Base-by-base conservation (phyloP, 2,329 filamentous ascomycete species). In the Xylariaceae sp. region DNA sequence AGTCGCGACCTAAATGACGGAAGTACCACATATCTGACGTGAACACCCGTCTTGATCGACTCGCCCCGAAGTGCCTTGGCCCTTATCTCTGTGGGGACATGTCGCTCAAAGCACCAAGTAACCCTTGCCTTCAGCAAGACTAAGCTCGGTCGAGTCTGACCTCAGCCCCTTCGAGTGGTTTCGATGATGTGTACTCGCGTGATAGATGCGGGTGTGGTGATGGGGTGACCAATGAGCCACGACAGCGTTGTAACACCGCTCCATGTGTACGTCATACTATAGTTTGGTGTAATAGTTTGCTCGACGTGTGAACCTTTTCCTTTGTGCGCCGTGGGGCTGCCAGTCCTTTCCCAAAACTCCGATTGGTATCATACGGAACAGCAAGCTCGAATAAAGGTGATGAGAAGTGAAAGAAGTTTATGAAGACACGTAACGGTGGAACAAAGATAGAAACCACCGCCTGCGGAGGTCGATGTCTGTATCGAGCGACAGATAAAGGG, bases 301-400 rank as follows among this genome's bases (percentile, higher is more conserved):
- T 36, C 48, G 47, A n/a, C 49, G 36, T 54, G 42, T 52, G 45
- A 44, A 36, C 36, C 35, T 19, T 47, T 49, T 48, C 43, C 45
- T 30, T 45, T 38, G 35, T 44, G 44, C 55, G 61, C 61, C 61
- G 60, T 61, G 61, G 59, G 58, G 60, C 60, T 51, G 44, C 55
- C 49, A 48, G 55, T 59, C 58, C 22, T 54, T 58, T 58, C 61
- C 56, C 59, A 42, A 58, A 63, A 64, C 62, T 62, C 62, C 62
- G 53, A 59, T 58, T 57, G 57, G 47, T 58, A 63, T 60, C 52
- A 48, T 58, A 62, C 52, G 53, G 54, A 58, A 58, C 47, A 55
- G 50, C 53, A 53, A 59, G 54, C 45, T 58, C 48, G 51, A 58
- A 47, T 33, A 53, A 48, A 55, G 47, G 49, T 43, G 52, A 55